Percentiles rank a stretch among this genome's conserved stretches.
Evolutionary conservation across 1,284 basidiomycete species (phyloP).

Genomic region (Schizophyllum amplum): DNA sequence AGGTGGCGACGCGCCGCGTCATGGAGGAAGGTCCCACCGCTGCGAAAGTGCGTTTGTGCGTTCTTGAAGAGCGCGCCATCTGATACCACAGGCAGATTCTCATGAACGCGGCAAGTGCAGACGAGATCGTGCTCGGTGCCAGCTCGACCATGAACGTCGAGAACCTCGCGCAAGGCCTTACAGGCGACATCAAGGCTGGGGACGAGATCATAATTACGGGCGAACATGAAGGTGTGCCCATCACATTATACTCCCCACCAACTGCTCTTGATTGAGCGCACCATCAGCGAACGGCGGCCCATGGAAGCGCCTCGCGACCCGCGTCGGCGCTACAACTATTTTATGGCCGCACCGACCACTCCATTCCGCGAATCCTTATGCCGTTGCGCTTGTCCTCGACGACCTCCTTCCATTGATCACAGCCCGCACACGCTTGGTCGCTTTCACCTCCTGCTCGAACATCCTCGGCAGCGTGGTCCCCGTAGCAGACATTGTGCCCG

Average conservation of each 20-base stretch:
- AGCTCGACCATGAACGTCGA: slow-evolving; percentile 63
- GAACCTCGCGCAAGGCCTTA: slow-evolving; percentile 56
- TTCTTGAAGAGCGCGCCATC: slow-evolving; percentile 42
- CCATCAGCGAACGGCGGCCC: slow-evolving; percentile 62
- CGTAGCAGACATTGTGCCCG: slow-evolving; percentile 47
- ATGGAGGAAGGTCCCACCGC: neutral
- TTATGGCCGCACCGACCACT: slow-evolving; percentile 45
- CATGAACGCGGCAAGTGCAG: slow-evolving; percentile 50
- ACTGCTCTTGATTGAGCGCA: neutral
- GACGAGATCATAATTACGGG: slow-evolving; percentile 71
- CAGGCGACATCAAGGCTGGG: slow-evolving; percentile 39
- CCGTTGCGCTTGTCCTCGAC: slow-evolving; percentile 47
- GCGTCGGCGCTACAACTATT: slow-evolving; percentile 46
- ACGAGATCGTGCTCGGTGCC: slow-evolving; percentile 60
- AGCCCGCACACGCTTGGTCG: slow-evolving; percentile 59
- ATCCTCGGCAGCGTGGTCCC: slow-evolving; percentile 63
- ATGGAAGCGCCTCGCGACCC: slow-evolving; percentile 69
- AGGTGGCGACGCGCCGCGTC: slow-evolving; percentile 44
- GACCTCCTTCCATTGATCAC: slow-evolving; percentile 58
- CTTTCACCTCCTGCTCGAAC: slow-evolving; percentile 72
- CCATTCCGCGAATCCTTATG: slow-evolving; percentile 54
- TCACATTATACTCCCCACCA: too few species aligned
- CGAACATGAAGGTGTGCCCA: slow-evolving; percentile 63
- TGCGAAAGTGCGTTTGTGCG: slow-evolving; percentile 13
- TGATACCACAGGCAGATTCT: slow-evolving; percentile 49